Evolutionary conservation across 371 early-diverging fungal genomes (phyloP).

Genomic region (Apophysomyces ossiformis): DNA sequence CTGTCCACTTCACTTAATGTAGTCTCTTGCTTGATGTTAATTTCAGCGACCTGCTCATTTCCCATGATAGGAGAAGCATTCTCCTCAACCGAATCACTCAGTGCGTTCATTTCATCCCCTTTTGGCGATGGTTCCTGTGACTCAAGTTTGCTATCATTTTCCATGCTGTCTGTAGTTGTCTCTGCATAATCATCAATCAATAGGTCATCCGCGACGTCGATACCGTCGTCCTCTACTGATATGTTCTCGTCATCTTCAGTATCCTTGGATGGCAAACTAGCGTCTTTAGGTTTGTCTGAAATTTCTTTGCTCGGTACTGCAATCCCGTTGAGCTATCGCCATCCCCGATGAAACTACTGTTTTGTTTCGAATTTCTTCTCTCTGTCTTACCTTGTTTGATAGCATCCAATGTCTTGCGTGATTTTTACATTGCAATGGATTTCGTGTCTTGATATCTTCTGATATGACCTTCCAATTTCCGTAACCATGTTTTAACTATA

Average conservation of each 20-base stretch:
- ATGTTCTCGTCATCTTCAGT: neutral
- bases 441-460: conserved; percentile 58
- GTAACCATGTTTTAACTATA: conserved; percentile 58
- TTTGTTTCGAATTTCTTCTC: neutral
- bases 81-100: too few species aligned
- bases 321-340: neutral
- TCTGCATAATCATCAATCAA: neutral
- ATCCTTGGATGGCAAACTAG: neutral
- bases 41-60: too few species aligned
- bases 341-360: neutral
- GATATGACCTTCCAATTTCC: conserved; percentile 72
- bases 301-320: neutral
- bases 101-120: too few species aligned
- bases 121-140: too few species aligned
- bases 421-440: conserved; percentile 70
- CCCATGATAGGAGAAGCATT: too few species aligned
- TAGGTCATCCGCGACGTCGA: conserved; percentile 27
- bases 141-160: too few species aligned
- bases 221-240: conserved; percentile 7
- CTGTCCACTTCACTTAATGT: too few species aligned
- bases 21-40: too few species aligned
- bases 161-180: neutral
- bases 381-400: conserved; percentile 48
- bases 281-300: neutral
- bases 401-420: conserved; percentile 66